Percentiles rank a stretch among this genome's conserved stretches.
Conservation (phyloP, 345 rosid species). For the Streptanthus diversifolius region DNA sequence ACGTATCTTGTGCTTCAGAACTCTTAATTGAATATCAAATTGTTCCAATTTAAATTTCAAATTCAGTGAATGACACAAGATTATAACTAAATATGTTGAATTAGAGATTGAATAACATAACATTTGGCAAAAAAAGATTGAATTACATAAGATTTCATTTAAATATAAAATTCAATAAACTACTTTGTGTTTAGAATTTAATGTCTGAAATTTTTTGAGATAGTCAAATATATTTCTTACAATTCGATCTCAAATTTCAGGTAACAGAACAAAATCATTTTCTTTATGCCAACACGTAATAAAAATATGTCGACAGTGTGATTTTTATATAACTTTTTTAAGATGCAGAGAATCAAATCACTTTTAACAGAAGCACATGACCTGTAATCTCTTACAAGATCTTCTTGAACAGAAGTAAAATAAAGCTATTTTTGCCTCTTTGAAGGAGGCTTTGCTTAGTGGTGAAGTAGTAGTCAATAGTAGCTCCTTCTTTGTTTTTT, state of each 20-base stretch:
- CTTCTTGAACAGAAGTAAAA: constrained; percentile 26
- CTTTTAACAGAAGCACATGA: constrained; percentile 35
- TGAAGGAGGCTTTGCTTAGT: constrained; percentile 34
- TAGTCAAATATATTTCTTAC: not conserved
- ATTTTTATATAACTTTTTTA: not conserved
- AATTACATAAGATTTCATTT: not conserved
- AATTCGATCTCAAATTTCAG: not conserved
- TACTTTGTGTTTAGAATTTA: not conserved
- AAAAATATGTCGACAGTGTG: constrained; percentile 13
- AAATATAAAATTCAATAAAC: not conserved
- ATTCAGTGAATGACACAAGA: not conserved
- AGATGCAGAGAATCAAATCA: constrained; percentile 31
- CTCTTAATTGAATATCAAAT: not conserved
- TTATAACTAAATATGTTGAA: not conserved
- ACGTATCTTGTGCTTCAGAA: not conserved
- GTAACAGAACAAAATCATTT: not conserved
- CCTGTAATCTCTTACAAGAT: constrained; percentile 23
- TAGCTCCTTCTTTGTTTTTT: not conserved
- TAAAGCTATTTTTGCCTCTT: constrained; percentile 18
- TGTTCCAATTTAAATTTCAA: not conserved
- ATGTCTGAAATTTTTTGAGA: not conserved
- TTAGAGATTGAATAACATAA: not conserved
- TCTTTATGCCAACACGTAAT: not conserved
- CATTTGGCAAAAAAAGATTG: not conserved
- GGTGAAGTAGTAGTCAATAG: constrained; percentile 21